Percentiles rank a stretch among this genome's conserved stretches.
phyloP scores from a whole-genome alignment of 2,329 filamentous ascomycete genomes.

The Colletotrichum chrysophilum region DNA sequence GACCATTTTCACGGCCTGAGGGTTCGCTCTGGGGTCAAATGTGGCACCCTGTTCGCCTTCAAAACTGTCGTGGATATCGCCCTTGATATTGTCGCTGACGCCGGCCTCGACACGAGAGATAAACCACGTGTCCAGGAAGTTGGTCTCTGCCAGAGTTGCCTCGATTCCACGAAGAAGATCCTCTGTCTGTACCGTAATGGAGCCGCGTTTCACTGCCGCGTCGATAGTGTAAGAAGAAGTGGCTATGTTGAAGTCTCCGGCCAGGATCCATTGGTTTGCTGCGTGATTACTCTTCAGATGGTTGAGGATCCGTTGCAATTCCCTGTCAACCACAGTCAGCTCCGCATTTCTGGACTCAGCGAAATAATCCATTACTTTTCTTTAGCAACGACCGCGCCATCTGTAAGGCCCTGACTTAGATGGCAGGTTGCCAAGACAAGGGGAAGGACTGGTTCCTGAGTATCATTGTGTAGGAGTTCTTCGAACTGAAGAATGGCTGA shows the following conservation, averaged over 20 bases:
- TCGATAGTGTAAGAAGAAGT: conserved; percentile 64
- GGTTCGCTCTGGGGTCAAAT: conserved; percentile 64
- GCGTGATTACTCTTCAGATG: conserved; percentile 48
- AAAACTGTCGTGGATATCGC: conserved; percentile 39
- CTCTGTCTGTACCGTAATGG: conserved; percentile 56
- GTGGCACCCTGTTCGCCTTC: conserved; percentile 70
- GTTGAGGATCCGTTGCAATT: conserved; percentile 55
- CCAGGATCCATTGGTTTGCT: conserved; percentile 57
- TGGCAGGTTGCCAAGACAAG: conserved; percentile 64
- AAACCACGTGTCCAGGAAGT: conserved; percentile 59
- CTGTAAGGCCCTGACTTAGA: conserved; percentile 64
- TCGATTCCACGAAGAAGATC: conserved; percentile 52
- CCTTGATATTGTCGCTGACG: conserved; percentile 38
- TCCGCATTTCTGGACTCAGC: no score
- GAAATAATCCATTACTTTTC: conserved; percentile 29
- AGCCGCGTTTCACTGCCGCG: conserved; percentile 54
- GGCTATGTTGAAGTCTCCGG: conserved; percentile 69
- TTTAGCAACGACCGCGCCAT: conserved; percentile 62
- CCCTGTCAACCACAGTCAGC: conserved; percentile 31
- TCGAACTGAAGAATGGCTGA: conserved; percentile 29
- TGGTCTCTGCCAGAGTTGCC: conserved; percentile 44
- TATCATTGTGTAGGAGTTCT: conserved; percentile 30
- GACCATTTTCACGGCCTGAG: conserved; percentile 56
- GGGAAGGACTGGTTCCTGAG: conserved; percentile 34
- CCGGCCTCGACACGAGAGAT: conserved; percentile 47